Conservation (phyloP, 2,329 filamentous ascomycete genomes). For the Arthrobotrys sinensis region DNA sequence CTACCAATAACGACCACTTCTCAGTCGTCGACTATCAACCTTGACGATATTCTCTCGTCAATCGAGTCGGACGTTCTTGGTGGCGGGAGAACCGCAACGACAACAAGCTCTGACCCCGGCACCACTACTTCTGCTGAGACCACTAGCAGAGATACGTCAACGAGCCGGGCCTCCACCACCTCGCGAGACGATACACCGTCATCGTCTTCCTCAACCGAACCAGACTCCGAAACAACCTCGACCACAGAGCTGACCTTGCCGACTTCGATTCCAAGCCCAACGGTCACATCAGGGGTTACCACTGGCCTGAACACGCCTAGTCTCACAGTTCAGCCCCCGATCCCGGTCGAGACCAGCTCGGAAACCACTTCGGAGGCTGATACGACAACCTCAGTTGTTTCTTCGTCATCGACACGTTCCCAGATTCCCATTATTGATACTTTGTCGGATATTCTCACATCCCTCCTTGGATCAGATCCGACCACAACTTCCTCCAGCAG, state of each 20-base stretch:
- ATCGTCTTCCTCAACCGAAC: conserved; percentile 19
- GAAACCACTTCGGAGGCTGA: not conserved
- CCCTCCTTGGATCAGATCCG: conserved; percentile 65
- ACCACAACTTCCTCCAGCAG: conserved; percentile 63
- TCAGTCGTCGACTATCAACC: conserved; percentile 27
- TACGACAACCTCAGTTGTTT: conserved; percentile 11
- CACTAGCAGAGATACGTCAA: conserved; percentile 24
- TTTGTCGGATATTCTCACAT: conserved; percentile 61
- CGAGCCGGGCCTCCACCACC: conserved; percentile 15
- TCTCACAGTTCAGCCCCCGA: conserved; percentile 43
- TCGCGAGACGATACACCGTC: conserved; percentile 24
- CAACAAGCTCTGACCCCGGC: conserved; percentile 52
- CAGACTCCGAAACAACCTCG: conserved; percentile 6
- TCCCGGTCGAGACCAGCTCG: conserved; percentile 41
- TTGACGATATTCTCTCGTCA: conserved; percentile 46
- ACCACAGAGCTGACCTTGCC: conserved; percentile 4
- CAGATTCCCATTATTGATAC: conserved; percentile 63
- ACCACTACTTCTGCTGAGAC: conserved; percentile 42
- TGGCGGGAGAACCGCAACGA: conserved; percentile 34
- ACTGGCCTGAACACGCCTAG: conserved; percentile 58
- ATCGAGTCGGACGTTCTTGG: conserved; percentile 49
- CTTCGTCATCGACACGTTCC: conserved; percentile 61
- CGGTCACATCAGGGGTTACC: conserved; percentile 45
- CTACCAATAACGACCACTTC: conserved; percentile 18
- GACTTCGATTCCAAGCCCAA: conserved; percentile 31